Evolutionary conservation across 495 filamentous ascomycete genomes (phyloP), one percentile per base, ranked within the genome.

Genomic region (Barbatosphaeria neglecta): DNA sequence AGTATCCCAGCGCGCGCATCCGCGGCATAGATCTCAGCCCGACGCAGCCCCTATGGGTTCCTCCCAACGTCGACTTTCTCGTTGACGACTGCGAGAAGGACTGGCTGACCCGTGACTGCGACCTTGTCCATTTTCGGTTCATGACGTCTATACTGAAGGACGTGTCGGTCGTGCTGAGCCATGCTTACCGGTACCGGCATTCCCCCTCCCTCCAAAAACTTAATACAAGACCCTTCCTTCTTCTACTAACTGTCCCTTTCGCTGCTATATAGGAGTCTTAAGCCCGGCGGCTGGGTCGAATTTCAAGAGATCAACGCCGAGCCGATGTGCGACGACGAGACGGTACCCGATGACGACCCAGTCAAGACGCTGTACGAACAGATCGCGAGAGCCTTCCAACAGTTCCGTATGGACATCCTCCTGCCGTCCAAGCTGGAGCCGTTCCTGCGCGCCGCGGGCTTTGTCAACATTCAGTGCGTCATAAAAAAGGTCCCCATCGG

Each of bases 401-500:
- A 48, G 27, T 57, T 63, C 22, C 57, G 62, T 56, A 65, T 71
- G 31, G 63, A 74, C 41, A 22, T 41, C 39, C 20, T n/a, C 6
- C 20, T 41, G 5, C 39, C 39, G 5, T 23, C 19, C 20, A 41
- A 41, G 20, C 9, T 41, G 10, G 20, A 23, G 20, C 39, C 39
- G 6, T 22, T 41, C 1, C 10, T 41, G 11, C 10, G 22, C 20
- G 39, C 11, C 9, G 39, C 74, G 0, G 81, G 82, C 0, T 86
- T 82, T 47, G 65, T 70, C 8, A 74, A 82, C 51, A 68, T 83
- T 15, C 59, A 75, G 18, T 67, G 75, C 46, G 59, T 62, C 22
- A 48, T 69, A 11, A 66, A 62, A 44, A 77, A 78, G 52, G 62
- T 77, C 17, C 80, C 80, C 0, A 68, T 66, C 22, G 81, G 78